Base-by-base conservation (phyloP, 495 filamentous ascomycete genomes). In the Acidiella bohemica region DNA sequence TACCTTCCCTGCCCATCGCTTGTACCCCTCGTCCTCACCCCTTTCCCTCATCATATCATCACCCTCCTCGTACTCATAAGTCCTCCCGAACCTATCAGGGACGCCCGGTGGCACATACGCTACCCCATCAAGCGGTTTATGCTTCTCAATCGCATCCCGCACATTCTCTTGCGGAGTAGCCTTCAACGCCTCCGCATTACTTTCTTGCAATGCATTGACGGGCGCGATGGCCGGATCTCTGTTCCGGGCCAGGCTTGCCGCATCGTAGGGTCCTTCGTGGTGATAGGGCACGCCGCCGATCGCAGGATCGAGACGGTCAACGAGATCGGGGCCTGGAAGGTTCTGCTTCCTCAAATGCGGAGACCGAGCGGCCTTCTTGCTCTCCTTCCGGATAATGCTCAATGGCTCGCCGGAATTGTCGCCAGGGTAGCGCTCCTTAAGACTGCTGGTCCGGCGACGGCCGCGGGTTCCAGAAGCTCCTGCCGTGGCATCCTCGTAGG, bases 251-350 rank as follows among this genome's bases (percentile, higher is more conserved):
- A 76, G 60, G 32, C 81, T 67, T 3, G 81, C 79, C 0, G 90
- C 84, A 57, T 97, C 90, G 48, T 82, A 97, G 0, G 90, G 90
- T 0, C 90, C 90, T 41, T 81, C 82, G 49, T 97, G 90, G 56
- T 97, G 90, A 53, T 93, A 96, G 2, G 65, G 59, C 6, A 57
- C 61, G 13, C 67, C 64, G 2, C 66, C 67, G 1, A 76, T 60
- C 1, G 64, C 58, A 36, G 65, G 60, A 50, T 93, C 90, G 0
- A 97, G 70, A 2, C 67, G 56, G 59, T 97, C 90, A 48, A 97
- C 85, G 10, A 67, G 66, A 53, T 97, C 90, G 0, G 82, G 63
- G 22, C 76, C 71, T 12, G 81, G 75, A 9, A 78, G 64, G 36
- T 73, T 72, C 36, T 68, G 74, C 45, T 71, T 73, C 6, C 71